Base-by-base conservation (phyloP, 768 basidiomycete species). In the Pleurotus pulmonarius region DNA sequence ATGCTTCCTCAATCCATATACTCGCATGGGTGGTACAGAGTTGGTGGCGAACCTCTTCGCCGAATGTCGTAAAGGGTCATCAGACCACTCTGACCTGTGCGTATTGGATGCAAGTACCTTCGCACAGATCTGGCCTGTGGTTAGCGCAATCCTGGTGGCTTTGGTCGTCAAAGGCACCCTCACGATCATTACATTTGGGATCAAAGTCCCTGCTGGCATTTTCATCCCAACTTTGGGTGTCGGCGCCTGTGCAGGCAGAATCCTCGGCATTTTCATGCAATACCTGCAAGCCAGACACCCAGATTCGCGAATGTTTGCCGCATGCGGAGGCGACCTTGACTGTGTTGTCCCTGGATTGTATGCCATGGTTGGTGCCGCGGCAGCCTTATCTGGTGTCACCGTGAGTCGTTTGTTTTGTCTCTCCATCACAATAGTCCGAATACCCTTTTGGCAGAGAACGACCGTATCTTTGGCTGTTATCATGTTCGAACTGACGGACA, bases 181-280 rank as follows among this genome's bases (percentile, higher is more conserved):
- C 55, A 94, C 93, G 0, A 75, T 94, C 51, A 78, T 96, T 38
- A 98, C 96, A 0, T 98, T 98, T 59, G 97, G 96, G 5, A 92
- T 96, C 73, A 91, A 88, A 64, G 64, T 93, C 15, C 90, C 90
- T 47, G 94, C 94, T 12, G 96, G 97, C 3, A 97, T 98, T 61
- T 99, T 99, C 71, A 92, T 99, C 40, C 97, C 97, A 0, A 92
- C 94, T 0, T 83, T 99, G 6, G 94, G 90, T 12, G 95, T 96
- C 9, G 95, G 96, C 22, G 95, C 95, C 0, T 95, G 94, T 65
- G 90, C 90, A 25, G 97, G 97, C 1, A 81, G 96, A 20, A 83
- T 98, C 37, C 64, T 93, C 37, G 96, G 96, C 37, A 83, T 97
- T 38, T 64, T 74, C 5, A 80, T 98, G 70, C 92, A 95, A 66